A percentile compares a stretch with the other conserved stretches of the same genome.
Evolutionary conservation across 1,139 yeast genomes (phyloP).

Genomic region (Pichia sp.): DNA sequence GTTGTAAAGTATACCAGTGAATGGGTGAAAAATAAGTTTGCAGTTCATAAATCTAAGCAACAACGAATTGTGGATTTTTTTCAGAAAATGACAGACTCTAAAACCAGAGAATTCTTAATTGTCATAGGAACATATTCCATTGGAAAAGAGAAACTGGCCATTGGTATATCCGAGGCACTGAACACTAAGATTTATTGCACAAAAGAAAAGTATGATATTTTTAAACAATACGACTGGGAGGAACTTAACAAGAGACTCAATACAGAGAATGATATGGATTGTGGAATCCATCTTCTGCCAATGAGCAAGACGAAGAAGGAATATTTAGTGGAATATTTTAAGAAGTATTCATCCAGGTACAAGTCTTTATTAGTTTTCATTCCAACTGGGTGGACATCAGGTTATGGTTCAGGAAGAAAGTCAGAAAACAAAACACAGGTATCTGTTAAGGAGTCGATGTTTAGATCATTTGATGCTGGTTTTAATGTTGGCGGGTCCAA

Average conservation of each 20-base stretch:
- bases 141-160: constrained; percentile 86
- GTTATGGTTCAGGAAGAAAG: constrained; percentile 7
- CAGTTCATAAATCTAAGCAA: constrained; percentile 27
- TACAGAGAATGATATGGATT: constrained; percentile 43
- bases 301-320: constrained; percentile 38
- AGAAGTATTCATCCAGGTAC: constrained; percentile 44
- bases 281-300: constrained; percentile 71
- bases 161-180: constrained; percentile 59
- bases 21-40: constrained; percentile 43
- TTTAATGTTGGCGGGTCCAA: constrained; percentile 4
- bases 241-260: constrained; percentile 31
- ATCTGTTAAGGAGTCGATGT: not conserved
- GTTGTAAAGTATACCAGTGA: constrained; percentile 61
- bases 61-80: constrained; percentile 45
- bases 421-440: not conserved
- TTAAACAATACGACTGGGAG: constrained; percentile 39
- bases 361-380: constrained; percentile 61
- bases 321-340: constrained; percentile 49
- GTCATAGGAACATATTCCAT: constrained; percentile 90
- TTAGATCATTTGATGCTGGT: constrained; percentile 8
- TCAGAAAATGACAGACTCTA: not conserved
- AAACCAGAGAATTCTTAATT: constrained; percentile 42
- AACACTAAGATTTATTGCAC: constrained; percentile 52
- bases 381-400: constrained; percentile 90
- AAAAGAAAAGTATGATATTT: constrained; percentile 47